phyloP scores from a whole-genome alignment of 192 early-diverging fungal genomes.

The Gaertneriomyces semiglobifer region DNA sequence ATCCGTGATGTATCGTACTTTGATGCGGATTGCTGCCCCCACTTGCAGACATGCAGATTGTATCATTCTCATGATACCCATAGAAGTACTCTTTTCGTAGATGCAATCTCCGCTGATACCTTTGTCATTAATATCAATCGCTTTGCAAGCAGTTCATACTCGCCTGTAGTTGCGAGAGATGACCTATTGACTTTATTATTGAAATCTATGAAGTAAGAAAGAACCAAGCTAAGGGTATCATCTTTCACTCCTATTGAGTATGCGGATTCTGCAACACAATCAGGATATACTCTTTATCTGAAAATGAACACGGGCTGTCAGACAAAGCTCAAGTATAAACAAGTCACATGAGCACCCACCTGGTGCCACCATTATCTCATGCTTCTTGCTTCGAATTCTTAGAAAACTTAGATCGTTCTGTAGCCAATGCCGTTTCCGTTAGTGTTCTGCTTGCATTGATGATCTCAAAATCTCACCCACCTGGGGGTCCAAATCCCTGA shows the following conservation, averaged over 20 bases:
- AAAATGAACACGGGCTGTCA: background rate
- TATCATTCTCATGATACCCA: too few species aligned
- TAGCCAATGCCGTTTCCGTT: background rate
- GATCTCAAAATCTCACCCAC: slow-evolving; percentile 39
- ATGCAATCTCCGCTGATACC: too few species aligned
- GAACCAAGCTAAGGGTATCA: background rate
- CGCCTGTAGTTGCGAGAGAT: too few species aligned
- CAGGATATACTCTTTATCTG: slow-evolving; percentile 81
- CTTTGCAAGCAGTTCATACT: too few species aligned
- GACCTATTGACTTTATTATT: too few species aligned
- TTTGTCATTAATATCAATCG: too few species aligned
- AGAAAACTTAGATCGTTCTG: slow-evolving; percentile 93
- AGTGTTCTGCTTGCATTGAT: background rate
- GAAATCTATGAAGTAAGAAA: too few species aligned
- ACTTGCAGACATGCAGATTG: too few species aligned
- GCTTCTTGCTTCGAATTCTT: slow-evolving; percentile 87
- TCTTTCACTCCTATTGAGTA: slow-evolving; percentile 20
- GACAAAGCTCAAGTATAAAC: background rate
- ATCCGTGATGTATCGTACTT: too few species aligned
- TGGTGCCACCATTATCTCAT: slow-evolving; percentile 95
- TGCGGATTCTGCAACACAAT: slow-evolving; percentile 81
- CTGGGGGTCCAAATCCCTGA: slow-evolving; percentile 80
- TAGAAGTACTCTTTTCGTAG: too few species aligned
- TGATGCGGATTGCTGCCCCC: too few species aligned
- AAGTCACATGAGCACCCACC: slow-evolving; percentile 48